Evolutionary conservation across 208 protist genomes (phyloP).

Genomic region (Acanthamoeba culbertsoni): DNA sequence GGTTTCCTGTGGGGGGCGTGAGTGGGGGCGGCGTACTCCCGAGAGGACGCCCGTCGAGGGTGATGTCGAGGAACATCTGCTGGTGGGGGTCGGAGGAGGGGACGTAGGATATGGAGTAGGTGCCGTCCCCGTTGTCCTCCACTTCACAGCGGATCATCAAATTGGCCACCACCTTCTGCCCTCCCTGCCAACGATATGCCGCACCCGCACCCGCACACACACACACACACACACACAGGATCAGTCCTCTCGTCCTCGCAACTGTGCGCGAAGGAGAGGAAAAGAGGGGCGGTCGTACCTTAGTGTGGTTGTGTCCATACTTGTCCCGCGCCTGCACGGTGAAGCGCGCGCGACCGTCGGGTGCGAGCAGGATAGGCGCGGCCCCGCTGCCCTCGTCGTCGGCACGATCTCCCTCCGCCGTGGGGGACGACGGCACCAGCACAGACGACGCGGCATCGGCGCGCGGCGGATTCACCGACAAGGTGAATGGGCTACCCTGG

Average conservation of each 20-base stretch:
- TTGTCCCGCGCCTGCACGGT: conserved; percentile 33
- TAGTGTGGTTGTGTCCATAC: conserved; percentile 16
- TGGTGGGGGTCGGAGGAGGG: not conserved
- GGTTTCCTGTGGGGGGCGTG: not conserved
- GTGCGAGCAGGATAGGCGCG: not conserved
- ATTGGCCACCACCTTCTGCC: conserved; percentile 10
- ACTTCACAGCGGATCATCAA: not conserved
- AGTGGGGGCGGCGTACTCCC: not conserved
- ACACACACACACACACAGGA: too few species aligned
- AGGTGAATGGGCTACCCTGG: not conserved
- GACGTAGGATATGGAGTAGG: conserved; percentile 33
- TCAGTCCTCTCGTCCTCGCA: too few species aligned
- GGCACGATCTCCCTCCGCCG: too few species aligned
- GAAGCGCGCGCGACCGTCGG: not conserved
- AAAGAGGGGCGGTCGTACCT: not conserved
- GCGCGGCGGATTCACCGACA: not conserved
- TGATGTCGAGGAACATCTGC: conserved; percentile 27
- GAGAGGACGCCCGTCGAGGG: not conserved
- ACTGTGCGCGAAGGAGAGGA: not conserved
- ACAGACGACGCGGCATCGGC: not conserved
- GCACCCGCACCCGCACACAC: not conserved
- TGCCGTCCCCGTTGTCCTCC: conserved; percentile 41
- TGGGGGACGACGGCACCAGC: not conserved
- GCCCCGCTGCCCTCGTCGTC: not conserved
- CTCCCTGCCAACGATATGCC: not conserved